These are phyloP conservation scores for Graphilbum ipis-grandicollis DNA, from an alignment of 2,329 filamentous ascomycete genomes.

Conservation along the genomic window DNA sequence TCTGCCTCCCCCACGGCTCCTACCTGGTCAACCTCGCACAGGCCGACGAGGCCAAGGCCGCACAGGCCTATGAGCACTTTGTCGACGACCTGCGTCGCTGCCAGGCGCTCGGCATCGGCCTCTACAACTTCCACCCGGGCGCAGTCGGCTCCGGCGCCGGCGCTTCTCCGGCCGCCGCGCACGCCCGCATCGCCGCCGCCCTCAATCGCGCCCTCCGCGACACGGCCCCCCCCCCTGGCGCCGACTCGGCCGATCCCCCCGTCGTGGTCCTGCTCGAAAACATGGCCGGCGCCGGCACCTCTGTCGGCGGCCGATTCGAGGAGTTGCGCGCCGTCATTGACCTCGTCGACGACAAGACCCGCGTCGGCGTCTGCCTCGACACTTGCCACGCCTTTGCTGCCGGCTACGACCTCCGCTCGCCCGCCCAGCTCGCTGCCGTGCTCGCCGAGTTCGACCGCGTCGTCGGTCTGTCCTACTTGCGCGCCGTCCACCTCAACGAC, in stretches of 20 bases:
- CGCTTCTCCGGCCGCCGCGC: constrained; percentile 36
- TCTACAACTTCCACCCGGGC: constrained; percentile 98
- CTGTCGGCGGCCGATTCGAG: constrained; percentile 71
- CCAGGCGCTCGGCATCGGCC: constrained; percentile 63
- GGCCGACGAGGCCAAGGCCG: constrained; percentile 58
- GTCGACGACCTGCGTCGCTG: constrained; percentile 77
- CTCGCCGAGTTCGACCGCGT: constrained; percentile 59
- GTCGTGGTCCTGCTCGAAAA: constrained; percentile 85
- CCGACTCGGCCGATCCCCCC: constrained; percentile 39
- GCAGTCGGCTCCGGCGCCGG: constrained; percentile 46
- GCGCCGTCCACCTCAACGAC: constrained; percentile 84
- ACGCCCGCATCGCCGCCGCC: constrained; percentile 61
- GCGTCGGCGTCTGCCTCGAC: constrained; percentile 88
- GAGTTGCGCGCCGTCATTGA: constrained; percentile 76
- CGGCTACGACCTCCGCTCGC: constrained; percentile 73
- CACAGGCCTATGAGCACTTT: constrained; percentile 74
- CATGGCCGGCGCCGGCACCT: constrained; percentile 82
- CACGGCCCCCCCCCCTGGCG: constrained; percentile 35
- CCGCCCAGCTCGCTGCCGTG: constrained; percentile 54
- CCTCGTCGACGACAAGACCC: constrained; percentile 58
- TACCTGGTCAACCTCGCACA: constrained; percentile 95
- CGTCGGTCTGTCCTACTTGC: constrained; percentile 65
- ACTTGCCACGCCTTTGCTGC: constrained; percentile 94
- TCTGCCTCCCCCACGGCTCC: constrained; percentile 80
- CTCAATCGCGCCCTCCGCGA: constrained; percentile 69